A percentile compares a stretch with the other conserved stretches of the same genome.
phyloP scores from a whole-genome alignment of 257 asterid genomes.

The Solanum pinnatisectum region DNA sequence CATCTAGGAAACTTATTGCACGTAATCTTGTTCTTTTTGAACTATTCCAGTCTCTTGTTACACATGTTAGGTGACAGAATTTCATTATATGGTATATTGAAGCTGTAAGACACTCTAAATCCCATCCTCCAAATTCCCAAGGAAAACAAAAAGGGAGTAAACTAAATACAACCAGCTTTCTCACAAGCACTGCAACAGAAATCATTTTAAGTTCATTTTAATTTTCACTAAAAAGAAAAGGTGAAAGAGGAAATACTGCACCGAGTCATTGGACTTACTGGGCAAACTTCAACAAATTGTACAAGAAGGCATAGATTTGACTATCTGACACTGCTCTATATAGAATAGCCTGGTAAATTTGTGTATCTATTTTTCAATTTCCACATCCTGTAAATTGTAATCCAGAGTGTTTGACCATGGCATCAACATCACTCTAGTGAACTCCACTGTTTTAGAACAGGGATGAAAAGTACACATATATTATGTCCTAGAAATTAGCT shows the following conservation, averaged over 20 bases:
- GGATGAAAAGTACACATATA: background rate
- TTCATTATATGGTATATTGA: background rate
- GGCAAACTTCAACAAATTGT: background rate
- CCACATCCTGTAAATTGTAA: background rate
- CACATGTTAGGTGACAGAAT: background rate
- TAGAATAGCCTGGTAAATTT: background rate
- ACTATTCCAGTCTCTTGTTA: background rate
- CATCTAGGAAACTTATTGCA: background rate
- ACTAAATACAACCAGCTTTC: background rate
- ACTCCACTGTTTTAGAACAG: background rate
- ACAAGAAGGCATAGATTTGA: background rate
- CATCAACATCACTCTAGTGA: background rate
- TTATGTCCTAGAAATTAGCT: background rate
- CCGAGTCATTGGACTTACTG: background rate
- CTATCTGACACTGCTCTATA: background rate
- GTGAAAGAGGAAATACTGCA: background rate
- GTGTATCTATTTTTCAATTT: background rate
- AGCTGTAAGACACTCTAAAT: background rate
- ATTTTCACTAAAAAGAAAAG: background rate
- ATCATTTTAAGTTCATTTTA: background rate
- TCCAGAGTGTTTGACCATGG: background rate
- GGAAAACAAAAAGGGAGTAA: background rate
- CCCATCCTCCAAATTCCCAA: background rate
- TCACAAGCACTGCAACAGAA: background rate
- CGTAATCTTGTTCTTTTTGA: background rate